phyloP scores from a whole-genome alignment of 73 alveolate genomes.

The Diophrys appendiculata region DNA sequence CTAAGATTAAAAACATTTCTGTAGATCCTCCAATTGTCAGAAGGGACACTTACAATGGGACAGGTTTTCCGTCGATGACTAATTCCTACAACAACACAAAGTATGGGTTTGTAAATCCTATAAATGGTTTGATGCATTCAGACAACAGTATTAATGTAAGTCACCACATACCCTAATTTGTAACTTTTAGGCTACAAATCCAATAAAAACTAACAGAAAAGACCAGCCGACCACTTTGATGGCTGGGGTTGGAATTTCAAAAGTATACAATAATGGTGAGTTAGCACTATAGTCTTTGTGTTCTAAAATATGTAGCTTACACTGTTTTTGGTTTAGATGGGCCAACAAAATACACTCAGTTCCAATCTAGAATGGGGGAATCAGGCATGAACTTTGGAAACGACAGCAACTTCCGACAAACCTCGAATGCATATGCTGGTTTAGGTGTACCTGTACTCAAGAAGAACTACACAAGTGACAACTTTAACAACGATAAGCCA shows the following conservation, averaged over 20 bases:
- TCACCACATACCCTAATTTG: too few relatives aligned
- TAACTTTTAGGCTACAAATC: too few relatives aligned
- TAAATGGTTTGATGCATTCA: constrained; percentile 9
- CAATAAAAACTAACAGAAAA: constrained; percentile 3
- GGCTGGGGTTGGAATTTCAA: constrained; percentile 17
- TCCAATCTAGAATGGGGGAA: constrained; percentile 21
- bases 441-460: constrained; percentile 12
- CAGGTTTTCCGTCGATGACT: neutral
- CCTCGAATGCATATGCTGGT: neutral
- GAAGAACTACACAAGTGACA: constrained; percentile 21
- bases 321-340: constrained; percentile 3
- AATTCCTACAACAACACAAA: constrained; percentile 20
- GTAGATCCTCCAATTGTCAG: constrained; percentile 25
- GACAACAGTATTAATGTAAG: too few relatives aligned
- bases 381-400: constrained; percentile 6
- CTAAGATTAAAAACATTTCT: neutral
- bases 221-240: constrained; percentile 15
- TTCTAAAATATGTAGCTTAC: too few relatives aligned
- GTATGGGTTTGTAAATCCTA: constrained; percentile 16
- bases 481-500: constrained; percentile 22
- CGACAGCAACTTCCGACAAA: constrained; percentile 13
- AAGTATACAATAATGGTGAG: too few relatives aligned
- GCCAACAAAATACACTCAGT: constrained; percentile 13
- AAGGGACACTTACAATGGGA: neutral
- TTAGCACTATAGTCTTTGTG: too few relatives aligned